Evolutionary conservation across 2,329 filamentous ascomycete species (phyloP).

Genomic region (Aureobasidium uvarum): DNA sequence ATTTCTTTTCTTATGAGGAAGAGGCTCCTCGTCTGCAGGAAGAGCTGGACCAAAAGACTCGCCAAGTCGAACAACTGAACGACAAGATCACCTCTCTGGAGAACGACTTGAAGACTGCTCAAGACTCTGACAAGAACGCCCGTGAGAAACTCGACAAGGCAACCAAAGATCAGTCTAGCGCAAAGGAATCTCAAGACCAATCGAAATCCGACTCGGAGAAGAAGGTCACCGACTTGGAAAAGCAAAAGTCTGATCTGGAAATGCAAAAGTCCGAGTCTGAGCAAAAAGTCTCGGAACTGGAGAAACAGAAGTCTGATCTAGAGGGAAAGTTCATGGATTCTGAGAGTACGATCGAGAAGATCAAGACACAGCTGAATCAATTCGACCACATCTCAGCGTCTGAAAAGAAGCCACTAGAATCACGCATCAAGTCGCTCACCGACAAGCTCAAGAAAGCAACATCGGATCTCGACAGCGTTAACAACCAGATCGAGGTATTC

Average conservation of each 20-base stretch:
- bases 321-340: conserved; percentile 11
- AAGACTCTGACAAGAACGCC: conserved; percentile 15
- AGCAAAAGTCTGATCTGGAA: conserved; percentile 18
- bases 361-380: conserved; percentile 11
- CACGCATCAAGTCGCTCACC: conserved; percentile 33
- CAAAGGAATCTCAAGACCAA: conserved; percentile 11
- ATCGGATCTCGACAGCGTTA: conserved; percentile 44
- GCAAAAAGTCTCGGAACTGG: conserved; percentile 12
- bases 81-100: conserved; percentile 66
- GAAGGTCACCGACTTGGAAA: conserved; percentile 11
- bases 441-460: conserved; percentile 50
- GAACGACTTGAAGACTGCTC: conserved; percentile 61
- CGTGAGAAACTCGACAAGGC: conserved; percentile 19
- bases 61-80: conserved; percentile 69
- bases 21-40: conserved; percentile 79
- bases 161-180: neutral
- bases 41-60: conserved; percentile 54
- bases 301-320: conserved; percentile 19
- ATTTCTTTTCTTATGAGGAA: conserved; percentile 89
- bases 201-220: conserved; percentile 11
- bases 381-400: conserved; percentile 2
- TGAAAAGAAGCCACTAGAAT: conserved; percentile 19
- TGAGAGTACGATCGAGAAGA: neutral
- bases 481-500: neutral
- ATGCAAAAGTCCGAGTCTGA: conserved; percentile 17